Conservation (phyloP, 1,284 basidiomycete species). For the Cutaneotrichosporon sp. region DNA sequence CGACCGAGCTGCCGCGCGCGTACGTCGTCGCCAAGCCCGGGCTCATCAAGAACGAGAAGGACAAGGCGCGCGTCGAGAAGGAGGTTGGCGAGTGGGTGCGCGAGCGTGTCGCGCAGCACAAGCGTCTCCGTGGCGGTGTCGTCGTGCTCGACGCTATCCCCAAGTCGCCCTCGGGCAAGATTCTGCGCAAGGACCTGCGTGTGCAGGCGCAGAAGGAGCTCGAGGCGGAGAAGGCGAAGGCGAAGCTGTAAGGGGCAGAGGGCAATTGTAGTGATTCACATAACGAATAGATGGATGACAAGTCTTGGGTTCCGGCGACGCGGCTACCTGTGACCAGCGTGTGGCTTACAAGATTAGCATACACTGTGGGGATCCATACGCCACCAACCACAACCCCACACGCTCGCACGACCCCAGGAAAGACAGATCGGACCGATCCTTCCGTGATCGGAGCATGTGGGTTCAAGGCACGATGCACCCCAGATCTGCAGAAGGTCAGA, state of each 20-base stretch:
- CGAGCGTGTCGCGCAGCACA: slow-evolving; percentile 57
- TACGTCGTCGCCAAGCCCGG: slow-evolving; percentile 47
- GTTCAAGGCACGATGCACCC: too few relatives aligned
- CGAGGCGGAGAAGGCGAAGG: neutral
- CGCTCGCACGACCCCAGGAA: too few relatives aligned
- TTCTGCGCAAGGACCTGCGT: slow-evolving; percentile 38
- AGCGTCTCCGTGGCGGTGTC: slow-evolving; percentile 57
- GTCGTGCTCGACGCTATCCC: slow-evolving; percentile 55
- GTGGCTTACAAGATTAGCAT: too few relatives aligned
- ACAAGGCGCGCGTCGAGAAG: slow-evolving; percentile 57
- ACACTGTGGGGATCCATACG: too few relatives aligned
- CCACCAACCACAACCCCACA: too few relatives aligned
- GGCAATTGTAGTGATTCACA: neutral
- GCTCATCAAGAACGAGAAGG: slow-evolving; percentile 39
- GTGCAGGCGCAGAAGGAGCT: slow-evolving; percentile 11
- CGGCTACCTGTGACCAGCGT: too few relatives aligned
- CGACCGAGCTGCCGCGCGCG: slow-evolving; percentile 57
- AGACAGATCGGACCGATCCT: too few relatives aligned
- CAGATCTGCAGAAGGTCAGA: neutral
- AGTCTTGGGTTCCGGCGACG: neutral
- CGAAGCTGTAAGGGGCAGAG: slow-evolving; percentile 7
- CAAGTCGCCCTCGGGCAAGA: slow-evolving; percentile 52
- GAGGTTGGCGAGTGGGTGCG: slow-evolving; percentile 65
- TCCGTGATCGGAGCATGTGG: too few relatives aligned
- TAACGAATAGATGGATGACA: neutral